Percentiles rank a stretch among this genome's conserved stretches.
These are phyloP conservation scores for Cokeromyces recurvatus DNA, from an alignment of 371 early-diverging fungal species.

Conservation along the genomic window DNA sequence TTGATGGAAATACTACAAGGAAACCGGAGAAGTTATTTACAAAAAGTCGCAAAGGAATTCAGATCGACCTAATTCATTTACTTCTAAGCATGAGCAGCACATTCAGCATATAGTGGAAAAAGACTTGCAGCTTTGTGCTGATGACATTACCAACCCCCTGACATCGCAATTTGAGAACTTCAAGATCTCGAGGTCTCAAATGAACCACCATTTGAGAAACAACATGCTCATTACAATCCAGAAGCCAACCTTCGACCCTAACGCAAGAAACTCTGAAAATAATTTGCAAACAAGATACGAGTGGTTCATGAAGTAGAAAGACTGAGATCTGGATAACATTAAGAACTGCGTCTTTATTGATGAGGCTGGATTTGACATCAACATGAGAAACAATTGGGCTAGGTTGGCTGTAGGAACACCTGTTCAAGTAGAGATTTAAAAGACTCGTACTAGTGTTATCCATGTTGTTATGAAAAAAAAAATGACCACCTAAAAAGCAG, in stretches of 20 bases:
- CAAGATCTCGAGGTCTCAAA: constrained; percentile 8
- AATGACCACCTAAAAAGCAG: too few relatives aligned
- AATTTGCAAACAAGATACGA: constrained; percentile 6
- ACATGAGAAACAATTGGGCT: too few relatives aligned
- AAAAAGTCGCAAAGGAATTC: constrained; percentile 3
- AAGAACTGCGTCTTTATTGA: constrained; percentile 3
- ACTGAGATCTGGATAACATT: background rate
- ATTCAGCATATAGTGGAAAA: constrained; percentile 5
- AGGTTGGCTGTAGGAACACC: background rate
- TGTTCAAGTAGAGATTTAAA: background rate
- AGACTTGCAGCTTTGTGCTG: constrained; percentile 3
- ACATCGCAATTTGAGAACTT: constrained; percentile 9
- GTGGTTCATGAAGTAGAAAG: constrained; percentile 1
- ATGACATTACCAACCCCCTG: constrained; percentile 5
- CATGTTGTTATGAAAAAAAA: too few relatives aligned
- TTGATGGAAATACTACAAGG: constrained; percentile 6
- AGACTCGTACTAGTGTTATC: too few relatives aligned
- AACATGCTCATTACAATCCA: constrained; percentile 1
- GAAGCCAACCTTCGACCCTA: constrained; percentile 9
- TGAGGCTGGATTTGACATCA: constrained; percentile 2
- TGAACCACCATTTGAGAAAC: constrained; percentile 1
- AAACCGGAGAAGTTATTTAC: constrained; percentile 3
- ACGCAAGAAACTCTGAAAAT: constrained; percentile 7
- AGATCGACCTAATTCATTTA: constrained; percentile 3
- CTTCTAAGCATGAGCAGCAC: constrained; percentile 2